Conservation (phyloP, 129 eudicot species). For the Silybum marianum region DNA sequence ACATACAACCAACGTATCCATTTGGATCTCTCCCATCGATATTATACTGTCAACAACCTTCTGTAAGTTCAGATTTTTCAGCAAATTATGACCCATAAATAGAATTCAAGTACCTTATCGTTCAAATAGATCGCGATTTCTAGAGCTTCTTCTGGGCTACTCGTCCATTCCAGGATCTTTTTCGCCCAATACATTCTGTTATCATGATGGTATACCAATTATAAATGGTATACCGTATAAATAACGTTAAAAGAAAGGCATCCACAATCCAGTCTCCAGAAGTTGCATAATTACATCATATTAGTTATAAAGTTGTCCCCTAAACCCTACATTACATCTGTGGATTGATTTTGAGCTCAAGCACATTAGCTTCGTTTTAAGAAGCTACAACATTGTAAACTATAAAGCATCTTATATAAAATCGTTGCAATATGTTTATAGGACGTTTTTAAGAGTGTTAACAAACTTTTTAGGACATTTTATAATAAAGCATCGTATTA, state of each 20-base stretch:
- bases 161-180: constrained; percentile 97
- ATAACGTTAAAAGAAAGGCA: not conserved
- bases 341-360: too few relatives aligned
- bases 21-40: constrained; percentile 96
- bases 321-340: too few relatives aligned
- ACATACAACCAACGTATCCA: constrained; percentile 99
- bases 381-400: too few relatives aligned
- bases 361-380: too few relatives aligned
- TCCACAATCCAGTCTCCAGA: too few relatives aligned
- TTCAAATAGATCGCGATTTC: constrained; percentile 76
- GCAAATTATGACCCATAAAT: not conserved
- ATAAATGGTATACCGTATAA: not conserved
- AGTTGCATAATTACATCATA: too few relatives aligned
- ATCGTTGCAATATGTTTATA: not conserved
- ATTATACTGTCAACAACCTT: constrained; percentile 59
- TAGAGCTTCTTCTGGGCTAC: constrained; percentile 89
- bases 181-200: constrained; percentile 99
- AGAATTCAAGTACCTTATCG: constrained; percentile 62
- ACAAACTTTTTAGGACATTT: not conserved
- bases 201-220: not conserved
- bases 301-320: too few relatives aligned
- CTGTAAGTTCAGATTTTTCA: constrained; percentile 15
- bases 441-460: not conserved
- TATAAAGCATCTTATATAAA: not conserved
- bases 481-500: not conserved